A percentile compares a stretch with the other conserved stretches of the same genome.
phyloP scores from a whole-genome alignment of 352 stramenopile species.

The Phytophthora syringae region DNA sequence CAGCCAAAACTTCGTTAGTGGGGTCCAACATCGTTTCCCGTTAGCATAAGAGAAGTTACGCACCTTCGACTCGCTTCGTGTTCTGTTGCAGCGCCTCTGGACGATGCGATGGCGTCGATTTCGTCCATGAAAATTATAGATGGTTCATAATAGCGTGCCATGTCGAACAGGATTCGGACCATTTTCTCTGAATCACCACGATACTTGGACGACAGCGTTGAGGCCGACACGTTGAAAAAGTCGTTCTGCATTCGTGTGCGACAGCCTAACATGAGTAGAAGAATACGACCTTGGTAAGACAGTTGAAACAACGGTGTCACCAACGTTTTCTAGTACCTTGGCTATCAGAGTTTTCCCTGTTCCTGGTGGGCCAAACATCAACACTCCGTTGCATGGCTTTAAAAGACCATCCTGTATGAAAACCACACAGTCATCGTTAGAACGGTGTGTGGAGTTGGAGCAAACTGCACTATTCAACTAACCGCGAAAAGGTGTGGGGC shows the following conservation, averaged over 20 bases:
- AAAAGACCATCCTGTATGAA: constrained; percentile 65
- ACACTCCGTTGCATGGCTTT: constrained; percentile 82
- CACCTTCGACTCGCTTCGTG: constrained; percentile 86
- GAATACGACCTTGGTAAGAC: background rate
- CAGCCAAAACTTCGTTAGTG: constrained; percentile 7
- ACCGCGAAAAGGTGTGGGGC: constrained; percentile 86
- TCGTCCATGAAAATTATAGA: constrained; percentile 99
- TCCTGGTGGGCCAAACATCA: constrained; percentile 89
- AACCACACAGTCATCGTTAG: constrained; percentile 1
- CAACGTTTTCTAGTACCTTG: constrained; percentile 45
- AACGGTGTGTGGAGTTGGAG: background rate
- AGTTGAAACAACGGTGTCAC: background rate
- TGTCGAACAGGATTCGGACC: constrained; percentile 97
- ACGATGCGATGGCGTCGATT: constrained; percentile 94
- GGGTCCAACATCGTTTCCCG: background rate
- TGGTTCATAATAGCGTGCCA: constrained; percentile 97
- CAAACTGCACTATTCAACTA: constrained; percentile 1
- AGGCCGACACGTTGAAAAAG: constrained; percentile 98
- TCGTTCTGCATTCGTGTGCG: constrained; percentile 95
- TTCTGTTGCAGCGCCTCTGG: constrained; percentile 75
- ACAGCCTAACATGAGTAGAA: constrained; percentile 62
- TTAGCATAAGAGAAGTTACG: background rate
- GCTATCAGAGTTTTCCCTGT: constrained; percentile 92
- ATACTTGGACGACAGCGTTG: constrained; percentile 93
- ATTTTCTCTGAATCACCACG: constrained; percentile 96